Conservation (phyloP, 1,284 basidiomycete species). For the Tetrapyrgos nigripes region DNA sequence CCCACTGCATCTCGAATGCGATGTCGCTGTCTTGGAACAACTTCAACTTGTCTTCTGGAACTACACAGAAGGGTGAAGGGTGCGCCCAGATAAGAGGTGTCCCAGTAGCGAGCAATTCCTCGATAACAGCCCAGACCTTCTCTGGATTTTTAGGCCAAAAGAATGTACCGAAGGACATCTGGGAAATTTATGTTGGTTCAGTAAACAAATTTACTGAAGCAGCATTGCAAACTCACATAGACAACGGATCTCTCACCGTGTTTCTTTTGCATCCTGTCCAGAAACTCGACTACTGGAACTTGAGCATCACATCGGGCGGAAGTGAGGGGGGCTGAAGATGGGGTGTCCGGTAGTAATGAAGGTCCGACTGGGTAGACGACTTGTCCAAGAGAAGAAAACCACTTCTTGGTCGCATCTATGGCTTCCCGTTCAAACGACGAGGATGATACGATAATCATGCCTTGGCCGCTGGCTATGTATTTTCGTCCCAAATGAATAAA, state of each 20-base stretch:
- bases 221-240: constrained; percentile 16
- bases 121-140: constrained; percentile 25
- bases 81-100: constrained; percentile 21
- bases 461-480: background rate
- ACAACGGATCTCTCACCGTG: constrained; percentile 21
- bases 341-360: constrained; percentile 1
- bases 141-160: constrained; percentile 23
- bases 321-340: constrained; percentile 2
- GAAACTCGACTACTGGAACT: constrained; percentile 16
- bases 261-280: constrained; percentile 17
- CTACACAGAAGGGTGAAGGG: background rate
- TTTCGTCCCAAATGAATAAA: constrained; percentile 7
- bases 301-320: constrained; percentile 1
- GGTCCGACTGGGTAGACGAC: constrained; percentile 21
- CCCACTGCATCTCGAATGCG: constrained; percentile 22
- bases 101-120: constrained; percentile 20
- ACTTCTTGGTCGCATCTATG: constrained; percentile 14
- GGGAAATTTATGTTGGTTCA: background rate
- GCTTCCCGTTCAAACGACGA: constrained; percentile 20
- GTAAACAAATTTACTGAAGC: background rate
- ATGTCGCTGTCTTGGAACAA: constrained; percentile 20
- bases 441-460: constrained; percentile 15
- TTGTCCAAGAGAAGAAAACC: constrained; percentile 14
- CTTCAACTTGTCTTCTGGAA: constrained; percentile 10
- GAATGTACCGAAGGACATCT: constrained; percentile 32